A percentile compares a stretch with the other conserved stretches of the same genome.
Conservation (phyloP, 306 rosid genomes). For the Abrus precatorius region DNA sequence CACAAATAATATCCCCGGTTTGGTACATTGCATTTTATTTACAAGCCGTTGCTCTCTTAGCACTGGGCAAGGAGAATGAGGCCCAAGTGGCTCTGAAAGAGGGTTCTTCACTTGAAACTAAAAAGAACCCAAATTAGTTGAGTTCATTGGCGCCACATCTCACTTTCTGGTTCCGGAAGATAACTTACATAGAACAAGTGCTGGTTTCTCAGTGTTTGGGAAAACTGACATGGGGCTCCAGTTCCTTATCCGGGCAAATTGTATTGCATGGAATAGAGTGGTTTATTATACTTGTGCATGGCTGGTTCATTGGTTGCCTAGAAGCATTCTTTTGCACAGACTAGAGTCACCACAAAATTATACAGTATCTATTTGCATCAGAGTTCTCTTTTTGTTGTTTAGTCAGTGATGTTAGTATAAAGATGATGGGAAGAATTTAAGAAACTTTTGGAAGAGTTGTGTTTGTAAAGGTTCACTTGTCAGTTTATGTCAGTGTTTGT, state of each 20-base stretch:
- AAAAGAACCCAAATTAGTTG: constrained; percentile 55
- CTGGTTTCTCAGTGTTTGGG: constrained; percentile 58
- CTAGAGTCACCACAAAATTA: constrained; percentile 39
- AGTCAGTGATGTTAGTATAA: constrained; percentile 51
- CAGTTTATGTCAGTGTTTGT: constrained; percentile 56
- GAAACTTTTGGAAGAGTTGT: constrained; percentile 50
- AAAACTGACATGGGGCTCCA: constrained; percentile 44
- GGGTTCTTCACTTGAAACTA: constrained; percentile 77
- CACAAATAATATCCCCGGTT: constrained; percentile 79
- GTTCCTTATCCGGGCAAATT: constrained; percentile 40
- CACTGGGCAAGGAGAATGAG: constrained; percentile 67
- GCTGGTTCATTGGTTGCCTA: constrained; percentile 60
- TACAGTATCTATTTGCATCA: constrained; percentile 49
- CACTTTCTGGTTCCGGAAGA: constrained; percentile 47
- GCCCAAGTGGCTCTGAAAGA: constrained; percentile 86
- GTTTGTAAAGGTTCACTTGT: constrained; percentile 64
- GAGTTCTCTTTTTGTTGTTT: constrained; percentile 54
- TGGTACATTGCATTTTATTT: constrained; percentile 89
- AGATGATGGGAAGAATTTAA: constrained; percentile 52
- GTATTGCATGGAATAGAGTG: constrained; percentile 46
- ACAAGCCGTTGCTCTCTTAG: constrained; percentile 78
- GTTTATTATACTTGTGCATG: constrained; percentile 57
- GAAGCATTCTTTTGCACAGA: constrained; percentile 71
- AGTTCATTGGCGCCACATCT: constrained; percentile 25
- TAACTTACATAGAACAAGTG: constrained; percentile 50